These are phyloP conservation scores for Hypoxylon sp. DNA, from an alignment of 2,329 filamentous ascomycete species.

Conservation along the genomic window DNA sequence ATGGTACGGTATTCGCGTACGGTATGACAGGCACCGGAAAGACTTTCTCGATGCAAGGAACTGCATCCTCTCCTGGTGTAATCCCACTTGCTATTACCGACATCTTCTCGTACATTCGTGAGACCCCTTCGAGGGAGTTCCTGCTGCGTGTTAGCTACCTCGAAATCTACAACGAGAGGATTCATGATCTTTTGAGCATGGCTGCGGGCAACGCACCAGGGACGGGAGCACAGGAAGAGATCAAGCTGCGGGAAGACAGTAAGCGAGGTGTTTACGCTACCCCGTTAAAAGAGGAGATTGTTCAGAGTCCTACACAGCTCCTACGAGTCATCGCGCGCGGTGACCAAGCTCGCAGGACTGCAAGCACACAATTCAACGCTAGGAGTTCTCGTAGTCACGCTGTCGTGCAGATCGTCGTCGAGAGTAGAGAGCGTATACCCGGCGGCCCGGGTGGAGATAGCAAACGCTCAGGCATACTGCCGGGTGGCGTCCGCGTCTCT, in stretches of 20 bases:
- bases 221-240: conserved; percentile 78
- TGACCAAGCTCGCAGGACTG: conserved; percentile 87
- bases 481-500: conserved; percentile 93
- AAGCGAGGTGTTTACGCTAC: conserved; percentile 97
- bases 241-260: conserved; percentile 95
- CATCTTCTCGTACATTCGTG: conserved; percentile 98
- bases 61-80: conserved; percentile 91
- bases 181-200: conserved; percentile 89
- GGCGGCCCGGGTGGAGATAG: conserved; percentile 60
- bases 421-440: conserved; percentile 87
- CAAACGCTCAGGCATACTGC: conserved; percentile 74
- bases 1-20: conserved; percentile 97
- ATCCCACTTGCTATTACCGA: conserved; percentile 98
- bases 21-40: conserved; percentile 99
- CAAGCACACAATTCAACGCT: conserved; percentile 96
- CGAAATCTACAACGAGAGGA: conserved; percentile 98
- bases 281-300: conserved; percentile 96
- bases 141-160: conserved; percentile 95
- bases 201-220: conserved; percentile 66
- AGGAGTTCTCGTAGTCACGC: conserved; percentile 97
- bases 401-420: conserved; percentile 97
- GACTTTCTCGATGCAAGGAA: conserved; percentile 99
- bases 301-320: conserved; percentile 95
- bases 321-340: conserved; percentile 93
- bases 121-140: conserved; percentile 94